Conservation (phyloP, 2,329 filamentous ascomycete genomes). For the Didymella glomerata region DNA sequence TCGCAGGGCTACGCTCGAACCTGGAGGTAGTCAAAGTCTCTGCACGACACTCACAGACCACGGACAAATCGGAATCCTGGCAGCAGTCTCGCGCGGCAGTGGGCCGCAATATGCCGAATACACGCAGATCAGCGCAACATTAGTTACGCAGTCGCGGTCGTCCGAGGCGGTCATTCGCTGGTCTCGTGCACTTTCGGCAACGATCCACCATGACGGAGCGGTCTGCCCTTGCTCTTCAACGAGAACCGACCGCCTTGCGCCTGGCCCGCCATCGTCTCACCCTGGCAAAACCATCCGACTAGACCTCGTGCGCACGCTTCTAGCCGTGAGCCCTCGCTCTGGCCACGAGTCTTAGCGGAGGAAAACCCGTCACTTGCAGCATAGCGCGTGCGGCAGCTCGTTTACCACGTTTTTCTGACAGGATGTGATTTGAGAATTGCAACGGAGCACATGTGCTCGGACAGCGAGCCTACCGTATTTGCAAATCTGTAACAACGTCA, state of each 20-base stretch:
- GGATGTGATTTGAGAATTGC: not conserved
- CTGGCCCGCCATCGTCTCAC: conserved; percentile 29
- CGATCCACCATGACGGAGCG: conserved; percentile 26
- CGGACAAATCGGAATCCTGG: conserved; percentile 33
- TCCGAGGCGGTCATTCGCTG: conserved; percentile 11
- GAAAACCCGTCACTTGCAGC: conserved; percentile 7
- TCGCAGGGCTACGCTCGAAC: not conserved
- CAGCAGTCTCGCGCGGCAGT: conserved; percentile 30
- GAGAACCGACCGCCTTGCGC: conserved; percentile 21
- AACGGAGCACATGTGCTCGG: not conserved
- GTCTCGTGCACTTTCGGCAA: conserved; percentile 32
- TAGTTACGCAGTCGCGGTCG: conserved; percentile 17
- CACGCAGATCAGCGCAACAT: conserved; percentile 26
- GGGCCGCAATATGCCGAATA: conserved; percentile 31
- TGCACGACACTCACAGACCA: conserved; percentile 2
- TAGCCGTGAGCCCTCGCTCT: conserved; percentile 29
- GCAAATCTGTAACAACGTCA: conserved; percentile 11
- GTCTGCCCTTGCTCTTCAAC: conserved; percentile 23
- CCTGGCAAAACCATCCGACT: conserved; percentile 18
- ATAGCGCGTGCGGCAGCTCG: conserved; percentile 15
- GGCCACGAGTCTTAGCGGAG: conserved; percentile 18
- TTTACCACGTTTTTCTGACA: conserved; percentile 14
- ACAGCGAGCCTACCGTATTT: conserved; percentile 9
- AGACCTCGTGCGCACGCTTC: conserved; percentile 31
- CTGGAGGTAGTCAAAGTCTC: not conserved